Conservation (phyloP, 352 stramenopile species). For the Phytophthora lateralis region DNA sequence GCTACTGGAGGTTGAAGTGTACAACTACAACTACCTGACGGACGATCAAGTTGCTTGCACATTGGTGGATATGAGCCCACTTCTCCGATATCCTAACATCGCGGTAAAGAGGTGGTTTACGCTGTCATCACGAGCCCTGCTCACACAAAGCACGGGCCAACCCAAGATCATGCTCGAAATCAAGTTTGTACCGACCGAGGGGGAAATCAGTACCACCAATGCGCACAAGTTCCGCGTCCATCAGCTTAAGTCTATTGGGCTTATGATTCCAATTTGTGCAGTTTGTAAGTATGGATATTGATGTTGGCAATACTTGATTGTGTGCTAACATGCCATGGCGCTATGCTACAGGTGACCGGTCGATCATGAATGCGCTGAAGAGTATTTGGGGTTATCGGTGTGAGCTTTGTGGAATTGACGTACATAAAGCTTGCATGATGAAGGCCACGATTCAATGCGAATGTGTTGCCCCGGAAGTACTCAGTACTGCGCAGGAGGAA, state of each 20-base stretch:
- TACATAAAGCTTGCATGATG: conserved; percentile 89
- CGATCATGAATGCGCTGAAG: conserved; percentile 87
- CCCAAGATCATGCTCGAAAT: conserved; percentile 76
- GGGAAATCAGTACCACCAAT: conserved; percentile 59
- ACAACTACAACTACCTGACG: conserved; percentile 84
- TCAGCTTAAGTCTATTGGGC: conserved; percentile 84
- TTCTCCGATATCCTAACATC: conserved; percentile 76
- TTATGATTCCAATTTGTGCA: conserved; percentile 78
- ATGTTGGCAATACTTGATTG: neutral
- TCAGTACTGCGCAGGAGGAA: conserved; percentile 26
- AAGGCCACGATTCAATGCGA: conserved; percentile 81
- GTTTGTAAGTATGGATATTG: conserved; percentile 55
- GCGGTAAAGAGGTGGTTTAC: conserved; percentile 84
- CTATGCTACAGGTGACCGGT: conserved; percentile 56
- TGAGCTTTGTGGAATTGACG: conserved; percentile 79
- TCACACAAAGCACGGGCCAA: conserved; percentile 52
- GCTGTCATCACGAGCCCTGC: conserved; percentile 63
- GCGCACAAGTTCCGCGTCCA: conserved; percentile 89
- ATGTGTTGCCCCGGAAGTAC: conserved; percentile 51
- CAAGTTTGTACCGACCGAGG: conserved; percentile 76
- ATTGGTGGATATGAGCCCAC: conserved; percentile 81
- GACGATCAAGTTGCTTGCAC: conserved; percentile 83
- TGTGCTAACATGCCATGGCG: conserved; percentile 18
- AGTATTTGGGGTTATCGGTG: conserved; percentile 84
- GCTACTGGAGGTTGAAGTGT: conserved; percentile 84